Base-by-base conservation (phyloP, 495 filamentous ascomycete species). In the Jackrogersella multiformis region DNA sequence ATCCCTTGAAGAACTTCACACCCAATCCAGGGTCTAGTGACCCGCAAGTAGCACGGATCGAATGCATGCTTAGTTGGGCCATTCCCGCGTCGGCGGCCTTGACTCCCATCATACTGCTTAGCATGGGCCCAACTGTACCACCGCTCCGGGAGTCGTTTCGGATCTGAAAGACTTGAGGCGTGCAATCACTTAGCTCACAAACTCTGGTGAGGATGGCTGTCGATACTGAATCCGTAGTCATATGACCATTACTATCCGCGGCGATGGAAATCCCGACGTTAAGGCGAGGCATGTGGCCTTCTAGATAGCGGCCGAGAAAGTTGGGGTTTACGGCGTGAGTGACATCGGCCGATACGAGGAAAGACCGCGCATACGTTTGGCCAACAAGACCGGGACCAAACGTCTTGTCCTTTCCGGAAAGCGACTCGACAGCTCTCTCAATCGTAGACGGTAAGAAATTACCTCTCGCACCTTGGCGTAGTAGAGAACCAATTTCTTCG, bases 251-350 rank as follows among this genome's bases (percentile, higher is more conserved):
- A 28, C 87, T 86, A 75, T 97, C 95, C n/a, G 88, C 87, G 34
- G 88, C 89, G 21, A 99, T 82, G n/a, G 88, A 86, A 7, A 95
- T 83, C 28, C 95, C 95, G 44, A 92, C 86, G 77, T 97, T 99
- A n/a, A 99, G 84, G 2, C 91, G 87, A 5, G 95, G 94, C 0
- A 90, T 80, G 79, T 97, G 95, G 69, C 90, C 89, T 52, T 90
- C 82, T 2, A 97, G 89, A 79, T 97, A 97, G 21, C 85, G 85
- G 59, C 79, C 78, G 0, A 90, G 78, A 84, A 94, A 97, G 81
- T 97, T 99, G 61, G 95, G 95, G 82, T 99, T 94, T 1, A 94
- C 90, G 49, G 95, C 93, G 77, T 99, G 95, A 8, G 88, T 93
- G 59, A 99, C 95, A 74, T 99, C 95, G 4, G 92, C 92, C 5